Evolutionary conservation across 148 eudicot species (phyloP).

Genomic region (Cornus florida): DNA sequence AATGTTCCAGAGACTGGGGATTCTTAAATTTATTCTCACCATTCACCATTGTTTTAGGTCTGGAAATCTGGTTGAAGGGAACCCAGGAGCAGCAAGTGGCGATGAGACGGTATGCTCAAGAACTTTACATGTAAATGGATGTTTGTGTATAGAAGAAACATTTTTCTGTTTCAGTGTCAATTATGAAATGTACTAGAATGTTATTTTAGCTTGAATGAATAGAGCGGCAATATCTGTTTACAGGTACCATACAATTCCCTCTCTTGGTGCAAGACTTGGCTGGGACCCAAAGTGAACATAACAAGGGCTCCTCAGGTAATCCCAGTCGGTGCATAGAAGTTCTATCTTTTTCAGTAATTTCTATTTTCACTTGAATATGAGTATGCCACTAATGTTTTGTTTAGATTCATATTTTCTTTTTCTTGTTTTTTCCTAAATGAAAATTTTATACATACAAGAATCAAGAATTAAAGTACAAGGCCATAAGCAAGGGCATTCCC

Average conservation of each 20-base stretch:
- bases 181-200: not conserved
- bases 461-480: too few species aligned
- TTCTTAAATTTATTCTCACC: constrained; percentile 7
- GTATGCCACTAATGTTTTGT: not conserved
- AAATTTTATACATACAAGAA: too few species aligned
- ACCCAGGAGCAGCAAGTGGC: constrained; percentile 85
- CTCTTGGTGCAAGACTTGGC: constrained; percentile 98
- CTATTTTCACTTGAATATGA: not conserved
- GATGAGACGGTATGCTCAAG: constrained; percentile 82
- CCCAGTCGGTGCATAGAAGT: constrained; percentile 3
- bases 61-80: constrained; percentile 86
- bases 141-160: not conserved
- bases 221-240: constrained; percentile 3
- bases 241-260: constrained; percentile 96
- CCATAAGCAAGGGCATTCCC: too few species aligned
- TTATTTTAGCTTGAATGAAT: constrained; percentile 8
- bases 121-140: not conserved
- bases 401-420: not conserved
- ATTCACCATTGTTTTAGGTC: constrained; percentile 54
- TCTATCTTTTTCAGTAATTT: not conserved
- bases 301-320: constrained; percentile 97
- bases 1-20: not conserved
- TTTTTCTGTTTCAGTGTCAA: not conserved
- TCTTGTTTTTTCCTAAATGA: too few species aligned
- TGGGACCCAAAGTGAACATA: constrained; percentile 87